Evolutionary conservation across 2,329 filamentous ascomycete species (phyloP), one percentile per base, ranked within the genome.

Genomic region (Colletotrichum karsti): DNA sequence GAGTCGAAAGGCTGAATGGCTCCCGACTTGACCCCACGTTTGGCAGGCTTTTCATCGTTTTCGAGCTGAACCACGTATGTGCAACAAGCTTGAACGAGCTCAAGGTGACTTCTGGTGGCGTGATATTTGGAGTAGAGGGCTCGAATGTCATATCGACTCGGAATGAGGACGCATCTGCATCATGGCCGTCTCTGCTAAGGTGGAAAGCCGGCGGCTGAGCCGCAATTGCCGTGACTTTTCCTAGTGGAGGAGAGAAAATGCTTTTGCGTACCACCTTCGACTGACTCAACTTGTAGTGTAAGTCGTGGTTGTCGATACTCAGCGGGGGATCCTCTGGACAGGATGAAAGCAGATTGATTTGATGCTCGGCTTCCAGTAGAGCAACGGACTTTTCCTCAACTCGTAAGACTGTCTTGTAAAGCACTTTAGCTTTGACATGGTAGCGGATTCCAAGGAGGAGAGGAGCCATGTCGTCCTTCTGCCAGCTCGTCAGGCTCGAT

Each of bases 371-470:
- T 61, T 86, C 83, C 55, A 84, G 75, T 24, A 82, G 55, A 68
- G 78, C 78, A 35, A 71, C 58, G 10, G 73, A 70, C 18, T 54
- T 60, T 22, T 46, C 71, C 18, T 54, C 60, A 24, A 35, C 63
- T 13, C 44, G 71, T 18, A 65, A 6, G 7, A 72, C 77, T 60
- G 74, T 76, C 63, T 74, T 76, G 70, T 71, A 72, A 28, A 78
- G 72, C 8, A 82, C 74, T 26, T 83, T 80, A 6, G 84, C 87
- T 71, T 83, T 83, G 73, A 90, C 75, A 44, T 72, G 73, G 74
- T 90, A 90, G 71, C 87, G 81, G 39, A 89, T 79, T 6, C 80
- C 78, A 15, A 84, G 81, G 83, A 88, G 88, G 35, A 83, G 77
- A 0, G 87, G 87, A 0, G 86, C 76, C 71, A 87, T 80, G 71